Evolutionary conservation across 1,284 basidiomycete genomes (phyloP), one percentile per base, ranked within the genome.

Genomic region (Malassezia dermatis): DNA sequence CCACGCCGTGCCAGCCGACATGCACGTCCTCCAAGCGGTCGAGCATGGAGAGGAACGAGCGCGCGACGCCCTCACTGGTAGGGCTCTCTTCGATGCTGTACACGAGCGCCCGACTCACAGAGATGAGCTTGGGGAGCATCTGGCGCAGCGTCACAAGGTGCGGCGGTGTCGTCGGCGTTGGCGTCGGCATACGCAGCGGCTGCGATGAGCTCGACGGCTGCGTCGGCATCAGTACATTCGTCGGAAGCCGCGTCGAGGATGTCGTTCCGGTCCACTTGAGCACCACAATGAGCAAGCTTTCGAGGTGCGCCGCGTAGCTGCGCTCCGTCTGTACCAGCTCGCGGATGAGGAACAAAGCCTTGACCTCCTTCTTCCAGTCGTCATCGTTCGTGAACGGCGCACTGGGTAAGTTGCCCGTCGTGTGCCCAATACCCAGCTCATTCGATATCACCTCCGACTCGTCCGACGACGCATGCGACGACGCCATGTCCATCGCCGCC

Each of bases 331-430:
- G 66, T 26, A 73, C 65, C 6, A 73, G 61, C 61, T 71, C 68
- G 26, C 70, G 58, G 23, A 73, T 71, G 28, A 73, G 62, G 56
- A 73, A 73, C 15, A 73, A 49, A 15, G 66, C 66, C 49, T 65
- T 66, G 26, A 73, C 70, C 51, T 73, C 70, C 49, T 64, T 64
- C 56, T 70, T 67, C 70, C 70, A 73, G 51, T 68, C 70, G 15
- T 65, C 67, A 28, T 71, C 69, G 44, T 72, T 66, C 44, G 64
- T 61, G 43, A 68, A 66, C 1, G 63, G 53, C 39, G 61, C 62
- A 47, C 63, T 60, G 19, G 61, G 64, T 19, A 61, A 47, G 41
- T 64, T 63, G 51, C 67, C 67, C 21, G 64, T 64, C 8, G 67
- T 63, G 30, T 61, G 63, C 37, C 67, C 67, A 53, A 64, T 56